phyloP scores from a whole-genome alignment of 352 stramenopile genomes.

The Phytophthora palmivora region DNA sequence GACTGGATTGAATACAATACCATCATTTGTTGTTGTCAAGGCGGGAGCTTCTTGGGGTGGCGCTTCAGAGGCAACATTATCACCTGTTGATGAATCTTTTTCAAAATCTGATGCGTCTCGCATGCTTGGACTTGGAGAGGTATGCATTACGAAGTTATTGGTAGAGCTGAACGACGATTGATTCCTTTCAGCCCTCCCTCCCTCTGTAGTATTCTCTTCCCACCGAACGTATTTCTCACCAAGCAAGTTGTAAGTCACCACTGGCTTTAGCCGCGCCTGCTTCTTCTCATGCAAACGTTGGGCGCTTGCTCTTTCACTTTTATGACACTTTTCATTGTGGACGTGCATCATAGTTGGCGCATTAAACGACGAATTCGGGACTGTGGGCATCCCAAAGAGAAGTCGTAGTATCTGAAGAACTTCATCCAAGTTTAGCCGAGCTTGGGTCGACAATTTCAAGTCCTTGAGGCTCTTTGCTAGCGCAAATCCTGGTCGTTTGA shows the following conservation, averaged over 20 bases:
- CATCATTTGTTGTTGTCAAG: neutral
- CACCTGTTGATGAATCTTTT: neutral
- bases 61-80: neutral
- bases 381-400: constrained; percentile 20
- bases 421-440: constrained; percentile 32
- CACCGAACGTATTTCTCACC: constrained; percentile 73
- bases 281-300: constrained; percentile 39
- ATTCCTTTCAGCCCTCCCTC: neutral
- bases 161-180: constrained; percentile 15
- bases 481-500: constrained; percentile 40
- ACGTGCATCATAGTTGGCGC: constrained; percentile 15
- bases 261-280: constrained; percentile 35
- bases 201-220: constrained; percentile 27
- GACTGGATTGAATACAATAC: neutral
- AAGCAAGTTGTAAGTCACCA: constrained; percentile 73
- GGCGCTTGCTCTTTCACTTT: constrained; percentile 17
- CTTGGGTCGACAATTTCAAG: constrained; percentile 34
- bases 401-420: constrained; percentile 33
- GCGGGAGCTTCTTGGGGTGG: neutral
- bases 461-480: constrained; percentile 45
- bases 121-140: constrained; percentile 23
- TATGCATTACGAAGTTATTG: constrained; percentile 25
- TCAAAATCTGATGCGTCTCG: constrained; percentile 1
- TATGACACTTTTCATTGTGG: constrained; percentile 12
- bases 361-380: constrained; percentile 15